A percentile compares a stretch with the other conserved stretches of the same genome.
Evolutionary conservation across 2,329 filamentous ascomycete genomes (phyloP).

Genomic region (Sclerotinia sclerotiorum): DNA sequence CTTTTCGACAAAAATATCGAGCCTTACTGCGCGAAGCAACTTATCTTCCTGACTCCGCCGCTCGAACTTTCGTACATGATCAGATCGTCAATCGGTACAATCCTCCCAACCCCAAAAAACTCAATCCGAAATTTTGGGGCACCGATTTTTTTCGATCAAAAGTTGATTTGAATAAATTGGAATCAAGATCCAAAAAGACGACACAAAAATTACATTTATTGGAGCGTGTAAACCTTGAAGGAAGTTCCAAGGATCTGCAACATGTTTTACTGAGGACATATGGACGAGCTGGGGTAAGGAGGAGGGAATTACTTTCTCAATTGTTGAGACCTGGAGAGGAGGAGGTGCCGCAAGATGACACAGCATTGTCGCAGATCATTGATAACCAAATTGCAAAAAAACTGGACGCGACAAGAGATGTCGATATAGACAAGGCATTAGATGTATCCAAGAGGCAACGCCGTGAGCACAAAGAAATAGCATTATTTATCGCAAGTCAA

Average conservation of each 20-base stretch:
- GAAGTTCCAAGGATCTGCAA: slow-evolving; percentile 49
- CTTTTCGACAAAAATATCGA: slow-evolving; percentile 51
- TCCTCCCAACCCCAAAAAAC: slow-evolving; percentile 4
- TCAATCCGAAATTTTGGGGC: slow-evolving; percentile 11
- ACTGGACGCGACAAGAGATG: background rate
- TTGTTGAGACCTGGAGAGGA: slow-evolving; percentile 41
- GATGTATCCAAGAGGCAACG: background rate
- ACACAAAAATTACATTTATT: slow-evolving; percentile 38
- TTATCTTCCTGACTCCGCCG: slow-evolving; percentile 55
- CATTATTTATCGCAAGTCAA: slow-evolving; percentile 28
- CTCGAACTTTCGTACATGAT: slow-evolving; percentile 47
- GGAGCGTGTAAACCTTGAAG: slow-evolving; percentile 52
- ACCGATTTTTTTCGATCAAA: slow-evolving; percentile 15
- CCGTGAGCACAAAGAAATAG: slow-evolving; percentile 7
- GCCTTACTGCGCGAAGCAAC: slow-evolving; percentile 60
- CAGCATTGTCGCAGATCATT: slow-evolving; percentile 43
- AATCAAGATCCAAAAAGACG: slow-evolving; percentile 43
- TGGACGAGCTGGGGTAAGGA: slow-evolving; percentile 53
- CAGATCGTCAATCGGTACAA: slow-evolving; percentile 51
- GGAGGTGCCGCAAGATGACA: slow-evolving; percentile 45
- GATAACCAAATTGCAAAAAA: slow-evolving; percentile 12
- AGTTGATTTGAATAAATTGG: slow-evolving; percentile 4
- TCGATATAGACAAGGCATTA: background rate
- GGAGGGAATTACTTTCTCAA: slow-evolving; percentile 49
- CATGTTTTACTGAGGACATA: slow-evolving; percentile 52